Evolutionary conservation across 345 rosid genomes (phyloP).

Genomic region (Salix purpurea): DNA sequence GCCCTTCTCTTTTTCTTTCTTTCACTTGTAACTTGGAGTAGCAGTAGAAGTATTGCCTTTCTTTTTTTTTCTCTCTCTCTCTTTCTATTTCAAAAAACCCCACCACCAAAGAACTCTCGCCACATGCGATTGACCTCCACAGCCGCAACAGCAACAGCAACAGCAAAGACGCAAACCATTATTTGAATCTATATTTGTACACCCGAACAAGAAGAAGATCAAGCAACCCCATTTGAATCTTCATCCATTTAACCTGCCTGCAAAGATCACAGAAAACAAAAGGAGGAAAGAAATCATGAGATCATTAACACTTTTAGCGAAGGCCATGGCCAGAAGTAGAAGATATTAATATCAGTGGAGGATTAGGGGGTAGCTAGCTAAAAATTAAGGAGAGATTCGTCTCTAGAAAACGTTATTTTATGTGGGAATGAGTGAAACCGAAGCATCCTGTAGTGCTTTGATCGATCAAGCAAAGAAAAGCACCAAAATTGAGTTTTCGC

Average conservation of each 20-base stretch:
- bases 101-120: slow-evolving; percentile 25
- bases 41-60: neutral
- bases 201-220: slow-evolving; percentile 10
- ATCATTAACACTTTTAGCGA: slow-evolving; percentile 15
- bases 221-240: slow-evolving; percentile 32
- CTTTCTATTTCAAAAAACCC: slow-evolving; percentile 21
- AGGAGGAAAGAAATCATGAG: slow-evolving; percentile 13
- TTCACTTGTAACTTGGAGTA: neutral
- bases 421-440: slow-evolving; percentile 30
- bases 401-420: slow-evolving; percentile 27
- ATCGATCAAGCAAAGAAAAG: slow-evolving; percentile 37
- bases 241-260: slow-evolving; percentile 43
- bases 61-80: slow-evolving; percentile 8
- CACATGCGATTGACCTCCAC: neutral
- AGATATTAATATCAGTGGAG: neutral
- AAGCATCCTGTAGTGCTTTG: slow-evolving; percentile 30
- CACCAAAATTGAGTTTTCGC: slow-evolving; percentile 17
- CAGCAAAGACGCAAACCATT: slow-evolving; percentile 7
- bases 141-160: slow-evolving; percentile 13
- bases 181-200: neutral
- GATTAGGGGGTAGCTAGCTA: neutral
- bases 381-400: neutral
- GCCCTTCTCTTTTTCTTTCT: neutral
- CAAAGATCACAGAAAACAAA: slow-evolving; percentile 19
- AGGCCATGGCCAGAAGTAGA: slow-evolving; percentile 14